These are phyloP conservation scores for Senna tora DNA, from an alignment of 306 rosid genomes.

Conservation along the genomic window DNA sequence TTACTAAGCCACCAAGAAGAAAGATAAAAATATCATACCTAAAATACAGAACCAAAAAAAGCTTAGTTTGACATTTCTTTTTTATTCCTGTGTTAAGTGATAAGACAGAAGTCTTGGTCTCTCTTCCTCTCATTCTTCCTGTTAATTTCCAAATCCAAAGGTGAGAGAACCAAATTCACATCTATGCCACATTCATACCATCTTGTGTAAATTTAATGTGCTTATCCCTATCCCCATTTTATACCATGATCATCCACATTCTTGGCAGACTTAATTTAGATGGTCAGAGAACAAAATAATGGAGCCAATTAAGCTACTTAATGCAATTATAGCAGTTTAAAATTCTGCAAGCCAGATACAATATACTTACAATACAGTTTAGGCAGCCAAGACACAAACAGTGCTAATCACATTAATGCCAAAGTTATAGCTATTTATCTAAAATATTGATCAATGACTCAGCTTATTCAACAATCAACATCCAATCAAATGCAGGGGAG, in stretches of 20 bases:
- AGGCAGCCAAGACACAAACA: neutral
- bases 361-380: neutral
- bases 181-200: neutral
- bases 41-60: neutral
- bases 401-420: neutral
- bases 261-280: slow-evolving; percentile 5
- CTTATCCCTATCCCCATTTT: too few relatives aligned
- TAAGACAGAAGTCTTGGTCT: neutral
- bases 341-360: neutral
- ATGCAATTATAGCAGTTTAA: neutral
- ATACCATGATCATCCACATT: slow-evolving; percentile 17
- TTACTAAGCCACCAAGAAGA: slow-evolving; percentile 6
- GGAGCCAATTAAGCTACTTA: neutral
- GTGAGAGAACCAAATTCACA: neutral
- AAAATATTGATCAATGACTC: neutral
- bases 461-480: neutral
- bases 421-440: neutral
- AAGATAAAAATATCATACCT: slow-evolving; percentile 17
- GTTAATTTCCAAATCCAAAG: slow-evolving; percentile 13
- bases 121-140: neutral
- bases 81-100: neutral
- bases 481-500: neutral
- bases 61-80: slow-evolving; percentile 3
- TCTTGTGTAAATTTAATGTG: neutral
- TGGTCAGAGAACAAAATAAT: neutral